These are phyloP conservation scores for Lasiosphaeria hispida DNA, from an alignment of 495 filamentous ascomycete genomes.

Conservation along the genomic window DNA sequence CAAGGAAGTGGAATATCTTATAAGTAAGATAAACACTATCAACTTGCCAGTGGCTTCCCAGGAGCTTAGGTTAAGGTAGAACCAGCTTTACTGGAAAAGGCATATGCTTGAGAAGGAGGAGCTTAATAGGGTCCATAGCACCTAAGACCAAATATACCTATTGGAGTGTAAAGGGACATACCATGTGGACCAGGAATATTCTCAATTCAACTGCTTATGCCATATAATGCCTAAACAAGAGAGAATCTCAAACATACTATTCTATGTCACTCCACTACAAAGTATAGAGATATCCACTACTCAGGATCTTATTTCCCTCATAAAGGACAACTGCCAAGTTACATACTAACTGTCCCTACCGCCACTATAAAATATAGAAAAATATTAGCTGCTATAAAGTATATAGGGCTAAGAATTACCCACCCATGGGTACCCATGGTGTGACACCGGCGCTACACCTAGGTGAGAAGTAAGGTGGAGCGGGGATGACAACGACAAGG, in stretches of 20 bases:
- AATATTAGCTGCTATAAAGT: no score
- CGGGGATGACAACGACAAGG: no score
- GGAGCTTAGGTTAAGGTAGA: conserved; percentile 2
- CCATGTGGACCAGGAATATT: conserved; percentile 16
- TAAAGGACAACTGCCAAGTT: no score
- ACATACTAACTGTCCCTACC: no score
- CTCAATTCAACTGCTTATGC: conserved; percentile 11
- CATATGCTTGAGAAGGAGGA: conserved; percentile 18
- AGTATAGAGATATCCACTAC: conserved; percentile 6
- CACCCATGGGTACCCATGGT: no score
- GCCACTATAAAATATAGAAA: no score
- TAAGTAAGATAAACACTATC: conserved; percentile 5
- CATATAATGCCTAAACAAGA: conserved; percentile 22
- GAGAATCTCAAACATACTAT: conserved; percentile 14
- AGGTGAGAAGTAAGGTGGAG: no score
- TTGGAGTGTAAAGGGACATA: conserved; percentile 8
- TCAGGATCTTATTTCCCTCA: no score
- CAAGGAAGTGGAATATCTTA: conserved; percentile 16
- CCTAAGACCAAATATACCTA: conserved; percentile 13
- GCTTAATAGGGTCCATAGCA: conserved; percentile 16
- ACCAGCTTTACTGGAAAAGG: conserved; percentile 11
- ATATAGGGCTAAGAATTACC: no score
- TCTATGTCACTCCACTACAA: conserved; percentile 8
- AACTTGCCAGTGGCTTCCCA: not conserved
- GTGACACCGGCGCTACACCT: no score